Conservation (phyloP, 352 stramenopile genomes). For the Globisporangium middletonii region DNA sequence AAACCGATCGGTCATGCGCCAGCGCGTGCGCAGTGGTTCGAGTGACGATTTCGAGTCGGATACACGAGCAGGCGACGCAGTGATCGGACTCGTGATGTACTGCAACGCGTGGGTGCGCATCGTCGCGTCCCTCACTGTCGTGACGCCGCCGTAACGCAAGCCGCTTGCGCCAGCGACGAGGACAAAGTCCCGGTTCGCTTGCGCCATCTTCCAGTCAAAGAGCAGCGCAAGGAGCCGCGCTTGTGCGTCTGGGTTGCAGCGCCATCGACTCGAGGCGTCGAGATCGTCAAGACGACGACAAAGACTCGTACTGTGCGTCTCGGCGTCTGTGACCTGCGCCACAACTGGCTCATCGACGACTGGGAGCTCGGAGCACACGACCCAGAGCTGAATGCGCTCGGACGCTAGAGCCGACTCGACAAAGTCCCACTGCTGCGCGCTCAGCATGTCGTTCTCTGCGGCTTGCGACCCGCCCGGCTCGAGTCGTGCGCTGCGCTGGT, state of each 20-base stretch:
- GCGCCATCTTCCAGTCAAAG: conserved; percentile 71
- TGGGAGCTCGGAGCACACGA: conserved; percentile 50
- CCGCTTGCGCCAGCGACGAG: conserved; percentile 33
- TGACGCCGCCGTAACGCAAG: conserved; percentile 28
- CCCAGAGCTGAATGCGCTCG: conserved; percentile 21
- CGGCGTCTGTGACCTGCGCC: background rate
- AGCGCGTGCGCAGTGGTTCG: background rate
- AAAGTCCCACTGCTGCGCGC: conserved; percentile 54
- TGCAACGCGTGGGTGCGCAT: conserved; percentile 39
- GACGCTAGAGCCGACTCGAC: conserved; percentile 38
- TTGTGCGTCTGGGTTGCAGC: conserved; percentile 24
- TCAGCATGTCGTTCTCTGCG: conserved; percentile 49
- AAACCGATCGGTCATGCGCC: conserved; percentile 24
- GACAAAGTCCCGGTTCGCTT: conserved; percentile 33
- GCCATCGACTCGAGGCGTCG: conserved; percentile 22
- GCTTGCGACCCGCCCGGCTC: conserved; percentile 52
- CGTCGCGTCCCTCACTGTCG: conserved; percentile 36
- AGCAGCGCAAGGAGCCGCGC: conserved; percentile 39
- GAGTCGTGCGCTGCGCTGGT: conserved; percentile 48
- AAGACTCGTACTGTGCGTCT: background rate
- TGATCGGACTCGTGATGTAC: conserved; percentile 35
- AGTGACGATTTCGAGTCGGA: too few relatives aligned
- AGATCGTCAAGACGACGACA: conserved; percentile 19
- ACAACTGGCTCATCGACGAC: conserved; percentile 28
- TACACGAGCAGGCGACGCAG: background rate